A percentile compares a stretch with the other conserved stretches of the same genome.
Evolutionary conservation across 306 rosid genomes (phyloP).

Genomic region (Morella rubra): DNA sequence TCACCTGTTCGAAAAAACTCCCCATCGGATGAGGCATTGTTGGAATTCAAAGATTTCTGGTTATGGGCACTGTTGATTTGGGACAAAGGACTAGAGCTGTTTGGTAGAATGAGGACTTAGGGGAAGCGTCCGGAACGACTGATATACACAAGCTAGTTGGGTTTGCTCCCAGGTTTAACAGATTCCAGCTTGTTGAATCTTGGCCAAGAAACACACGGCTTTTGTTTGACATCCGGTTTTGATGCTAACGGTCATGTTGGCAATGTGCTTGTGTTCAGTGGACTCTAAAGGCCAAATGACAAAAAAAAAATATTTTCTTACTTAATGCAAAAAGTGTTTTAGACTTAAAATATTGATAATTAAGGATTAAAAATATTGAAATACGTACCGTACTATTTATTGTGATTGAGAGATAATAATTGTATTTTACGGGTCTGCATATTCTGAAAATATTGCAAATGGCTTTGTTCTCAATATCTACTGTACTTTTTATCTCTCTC

Average conservation of each 20-base stretch:
- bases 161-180: constrained; percentile 50
- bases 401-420: no score
- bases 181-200: constrained; percentile 49
- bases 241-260: constrained; percentile 59
- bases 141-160: constrained; percentile 75
- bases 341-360: no score
- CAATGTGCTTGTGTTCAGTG: constrained; percentile 73
- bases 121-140: constrained; percentile 69
- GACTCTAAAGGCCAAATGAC: no score
- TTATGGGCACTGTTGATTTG: constrained; percentile 57
- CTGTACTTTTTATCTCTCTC: no score
- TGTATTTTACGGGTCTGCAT: no score
- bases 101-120: constrained; percentile 50
- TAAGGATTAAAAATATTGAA: no score
- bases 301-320: no score
- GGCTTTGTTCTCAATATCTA: no score
- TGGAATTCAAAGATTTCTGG: constrained; percentile 84
- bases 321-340: no score
- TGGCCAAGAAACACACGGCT: constrained; percentile 69
- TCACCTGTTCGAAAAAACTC: constrained; percentile 58
- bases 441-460: no score
- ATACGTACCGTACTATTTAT: no score
- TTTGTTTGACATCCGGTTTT: constrained; percentile 54
- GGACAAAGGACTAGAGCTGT: constrained; percentile 53
- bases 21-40: constrained; percentile 54